Evolutionary conservation across 495 filamentous ascomycete species (phyloP), one percentile per base, ranked within the genome.

Genomic region (Neurospora cerealis): DNA sequence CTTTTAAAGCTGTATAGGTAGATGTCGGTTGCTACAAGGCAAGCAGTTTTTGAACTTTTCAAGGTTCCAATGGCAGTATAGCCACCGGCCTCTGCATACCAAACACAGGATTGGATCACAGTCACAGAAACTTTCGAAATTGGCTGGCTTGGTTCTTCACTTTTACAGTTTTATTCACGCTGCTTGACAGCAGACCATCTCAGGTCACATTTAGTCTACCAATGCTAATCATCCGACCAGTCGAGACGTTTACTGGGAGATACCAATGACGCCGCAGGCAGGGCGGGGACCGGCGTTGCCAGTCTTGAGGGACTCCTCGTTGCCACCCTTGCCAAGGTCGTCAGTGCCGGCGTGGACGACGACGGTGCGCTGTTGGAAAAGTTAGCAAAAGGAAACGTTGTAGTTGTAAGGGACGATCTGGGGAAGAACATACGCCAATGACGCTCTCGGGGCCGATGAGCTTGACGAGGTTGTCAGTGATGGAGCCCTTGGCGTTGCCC

Each of bases 211-310:
- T 15, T 6, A 66, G 24, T 66, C 54, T 66, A 66, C 34, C 54
- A 66, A 66, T 28, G 15, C 24, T 19, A 66, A 66, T 5, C 24
- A 66, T 19, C 28, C 28, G 28, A 32, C 54, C 54, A 7, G 28
- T 39, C 9, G 48, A 70, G 8, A 24, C 19, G 62, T 78, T 85
- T 86, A 89, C 76, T 81, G 82, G 71, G 92, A 89, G 86, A 97
- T 97, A 76, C 93, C 93, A 79, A 97, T 97, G 80, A 97, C 94
- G 88, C 95, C 96, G 84, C 96, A 99, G 80, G 96, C 96, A 77
- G 95, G 96, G 78, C 96, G 92, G 72, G 83, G 79, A 76, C 96
- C 96, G 81, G 95, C 96, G 82, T 98, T 98, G 75, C 96, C 96
- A 70, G 96, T 99, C 89, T 94, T 97, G 86, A 96, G 93, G 79